phyloP scores from a whole-genome alignment of 108 stramenopile genomes.

The Nitzschia palea region DNA sequence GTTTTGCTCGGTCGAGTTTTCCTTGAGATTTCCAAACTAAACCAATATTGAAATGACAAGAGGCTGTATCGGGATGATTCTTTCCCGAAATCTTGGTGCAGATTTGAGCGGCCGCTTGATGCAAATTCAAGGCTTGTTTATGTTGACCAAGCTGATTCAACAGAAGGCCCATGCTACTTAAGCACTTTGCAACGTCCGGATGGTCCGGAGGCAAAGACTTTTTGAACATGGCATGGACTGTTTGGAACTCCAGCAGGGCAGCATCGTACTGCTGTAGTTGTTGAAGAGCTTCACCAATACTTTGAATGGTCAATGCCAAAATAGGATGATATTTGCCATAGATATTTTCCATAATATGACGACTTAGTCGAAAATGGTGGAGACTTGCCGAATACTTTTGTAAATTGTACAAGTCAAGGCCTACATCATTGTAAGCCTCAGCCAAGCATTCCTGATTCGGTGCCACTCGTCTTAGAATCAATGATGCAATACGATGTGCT shows the following conservation, averaged over 20 bases:
- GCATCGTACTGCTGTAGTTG: conserved; percentile 12
- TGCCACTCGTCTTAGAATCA: conserved; percentile 12
- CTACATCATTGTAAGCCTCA: conserved; percentile 25
- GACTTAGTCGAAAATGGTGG: conserved; percentile 4
- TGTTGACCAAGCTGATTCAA: conserved; percentile 7
- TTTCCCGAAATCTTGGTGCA: conserved; percentile 12
- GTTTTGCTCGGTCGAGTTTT: not conserved
- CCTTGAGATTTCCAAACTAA: conserved; percentile 15
- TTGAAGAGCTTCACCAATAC: conserved; percentile 24
- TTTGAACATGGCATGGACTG: conserved; percentile 19
- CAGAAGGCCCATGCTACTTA: conserved; percentile 29
- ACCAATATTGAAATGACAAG: conserved; percentile 30
- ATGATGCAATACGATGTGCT: conserved; percentile 38
- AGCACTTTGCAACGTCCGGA: conserved; percentile 23
- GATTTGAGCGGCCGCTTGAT: conserved; percentile 13
- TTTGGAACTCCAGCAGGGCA: conserved; percentile 17
- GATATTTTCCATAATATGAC: conserved; percentile 1
- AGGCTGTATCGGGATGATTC: conserved; percentile 23
- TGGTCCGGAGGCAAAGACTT: conserved; percentile 11
- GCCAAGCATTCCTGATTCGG: conserved; percentile 20
- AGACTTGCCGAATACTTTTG: conserved; percentile 18
- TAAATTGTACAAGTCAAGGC: conserved; percentile 20
- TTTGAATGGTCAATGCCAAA: conserved; percentile 21
- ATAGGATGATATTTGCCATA: conserved; percentile 24
- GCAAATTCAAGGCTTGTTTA: conserved; percentile 19